phyloP scores from a whole-genome alignment of 768 basidiomycete species.

The Termitomyces heimii region DNA sequence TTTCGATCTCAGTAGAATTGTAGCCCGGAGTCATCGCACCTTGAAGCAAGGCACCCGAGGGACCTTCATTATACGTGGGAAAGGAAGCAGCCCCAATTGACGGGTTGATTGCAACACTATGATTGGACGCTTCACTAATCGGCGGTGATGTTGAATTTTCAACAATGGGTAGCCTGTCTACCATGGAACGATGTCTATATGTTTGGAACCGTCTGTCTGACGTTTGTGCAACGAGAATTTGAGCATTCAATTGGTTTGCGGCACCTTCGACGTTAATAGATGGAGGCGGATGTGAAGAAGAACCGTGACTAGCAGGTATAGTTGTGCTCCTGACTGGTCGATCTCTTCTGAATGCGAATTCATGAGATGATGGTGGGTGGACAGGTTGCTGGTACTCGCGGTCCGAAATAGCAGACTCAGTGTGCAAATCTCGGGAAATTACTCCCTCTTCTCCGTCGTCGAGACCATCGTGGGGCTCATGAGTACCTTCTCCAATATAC shows the following conservation, averaged over 20 bases:
- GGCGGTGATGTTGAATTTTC: conserved; percentile 57
- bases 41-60: conserved; percentile 24
- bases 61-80: conserved; percentile 45
- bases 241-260: conserved; percentile 29
- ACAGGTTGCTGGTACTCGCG: conserved; percentile 17
- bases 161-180: conserved; percentile 53
- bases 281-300: conserved; percentile 16
- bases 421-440: conserved; percentile 21
- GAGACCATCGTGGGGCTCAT: conserved; percentile 34
- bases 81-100: conserved; percentile 57
- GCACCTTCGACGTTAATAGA: conserved; percentile 27
- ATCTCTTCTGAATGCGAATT: conserved; percentile 30
- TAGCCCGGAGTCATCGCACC: conserved; percentile 69
- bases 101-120: conserved; percentile 44
- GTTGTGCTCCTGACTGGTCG: conserved; percentile 22
- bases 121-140: conserved; percentile 55
- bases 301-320: conserved; percentile 13
- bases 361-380: conserved; percentile 23
- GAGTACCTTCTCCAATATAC: conserved; percentile 43
- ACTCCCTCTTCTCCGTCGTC: conserved; percentile 29
- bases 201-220: conserved; percentile 29
- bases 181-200: conserved; percentile 23
- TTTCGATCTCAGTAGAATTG: conserved; percentile 71
- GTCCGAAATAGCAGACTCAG: conserved; percentile 17
- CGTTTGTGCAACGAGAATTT: conserved; percentile 26